A percentile compares a stretch with the other conserved stretches of the same genome.
Conservation (phyloP, 2,329 filamentous ascomycete genomes). For the Cladosporium colombiae region DNA sequence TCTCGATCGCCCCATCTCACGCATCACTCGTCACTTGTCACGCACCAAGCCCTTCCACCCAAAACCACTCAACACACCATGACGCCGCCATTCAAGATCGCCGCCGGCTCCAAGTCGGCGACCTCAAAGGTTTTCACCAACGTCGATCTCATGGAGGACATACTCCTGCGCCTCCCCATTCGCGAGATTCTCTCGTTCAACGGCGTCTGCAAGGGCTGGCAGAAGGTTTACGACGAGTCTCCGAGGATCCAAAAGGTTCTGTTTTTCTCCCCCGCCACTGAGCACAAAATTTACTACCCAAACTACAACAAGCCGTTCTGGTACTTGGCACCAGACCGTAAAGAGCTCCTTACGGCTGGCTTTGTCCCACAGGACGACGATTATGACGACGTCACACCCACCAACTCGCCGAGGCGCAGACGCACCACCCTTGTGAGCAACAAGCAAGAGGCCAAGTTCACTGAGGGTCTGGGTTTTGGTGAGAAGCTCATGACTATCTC, state of each 20-base stretch:
- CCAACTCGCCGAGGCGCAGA: not conserved
- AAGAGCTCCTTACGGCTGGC: not conserved
- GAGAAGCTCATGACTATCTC: not conserved
- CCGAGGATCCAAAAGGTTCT: not conserved
- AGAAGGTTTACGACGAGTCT: not conserved
- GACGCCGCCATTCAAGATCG: not conserved
- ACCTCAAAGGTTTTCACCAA: constrained; percentile 3
- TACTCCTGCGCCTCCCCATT: constrained; percentile 16
- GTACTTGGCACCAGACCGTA: not conserved
- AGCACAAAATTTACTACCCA: constrained; percentile 1
- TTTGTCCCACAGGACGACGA: not conserved
- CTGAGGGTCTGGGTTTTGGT: not conserved
- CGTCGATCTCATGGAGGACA: constrained; percentile 23
- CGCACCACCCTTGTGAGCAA: not conserved
- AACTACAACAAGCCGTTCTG: not conserved
- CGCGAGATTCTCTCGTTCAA: constrained; percentile 17
- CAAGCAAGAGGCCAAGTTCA: not conserved
- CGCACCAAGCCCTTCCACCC: not conserved
- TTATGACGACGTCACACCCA: not conserved
- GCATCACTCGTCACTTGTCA: not conserved
- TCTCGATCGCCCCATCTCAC: not conserved
- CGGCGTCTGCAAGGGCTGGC: constrained; percentile 18
- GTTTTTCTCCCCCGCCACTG: not conserved
- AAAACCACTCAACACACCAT: not conserved
- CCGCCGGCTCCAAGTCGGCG: not conserved